Base-by-base conservation (phyloP, 768 basidiomycete species). In the Lactarius vividus region DNA sequence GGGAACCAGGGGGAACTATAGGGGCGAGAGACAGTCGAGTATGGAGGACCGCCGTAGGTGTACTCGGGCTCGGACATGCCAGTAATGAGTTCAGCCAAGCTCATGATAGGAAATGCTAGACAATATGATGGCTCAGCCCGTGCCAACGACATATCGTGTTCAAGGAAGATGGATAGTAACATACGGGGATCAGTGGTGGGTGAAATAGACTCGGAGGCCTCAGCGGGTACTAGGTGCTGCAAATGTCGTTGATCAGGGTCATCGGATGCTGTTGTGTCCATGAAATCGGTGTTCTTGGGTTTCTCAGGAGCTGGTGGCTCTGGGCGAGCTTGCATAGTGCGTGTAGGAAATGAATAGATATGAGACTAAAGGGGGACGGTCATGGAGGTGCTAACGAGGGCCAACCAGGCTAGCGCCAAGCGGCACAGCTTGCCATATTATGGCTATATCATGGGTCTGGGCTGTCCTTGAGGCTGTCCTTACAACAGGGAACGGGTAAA, bases 11-110 rank as follows among this genome's bases (percentile, higher is more conserved):
- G 78, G 39, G 86, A 79, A 56, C 88, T 11, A 37, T 37, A 37
- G 8, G 33, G 33, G 35, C 35, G 80, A 13, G 82, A 80, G 26
- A 79, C 69, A 16, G 81, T 78, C 60, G 84, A 82, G 71, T 87
- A 85, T 61, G 83, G 79, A 65, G 81, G 78, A 58, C 80, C 79
- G 62, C 85, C 80, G 75, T 83, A 83, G 61, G 84, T 80, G 77
- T 84, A 85, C 76, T 88, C 87, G 67, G 80, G 85, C 76, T 88
- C 87, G 67, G 80, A 80, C 79, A 86, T 79, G 70, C 88, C 87
- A 66, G 80, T 80, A 79, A 86, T 79, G 70, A 81, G 77, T 72
- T 77, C 79, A 53, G 82, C 75, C 71, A 88, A 77, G 78, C 83
- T 87, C 66, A 89, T 76, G 40, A 81, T 77, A 72, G 83, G 82